These are phyloP conservation scores for Westerdykella sp. DNA, from an alignment of 2,329 filamentous ascomycete species.

Conservation along the genomic window DNA sequence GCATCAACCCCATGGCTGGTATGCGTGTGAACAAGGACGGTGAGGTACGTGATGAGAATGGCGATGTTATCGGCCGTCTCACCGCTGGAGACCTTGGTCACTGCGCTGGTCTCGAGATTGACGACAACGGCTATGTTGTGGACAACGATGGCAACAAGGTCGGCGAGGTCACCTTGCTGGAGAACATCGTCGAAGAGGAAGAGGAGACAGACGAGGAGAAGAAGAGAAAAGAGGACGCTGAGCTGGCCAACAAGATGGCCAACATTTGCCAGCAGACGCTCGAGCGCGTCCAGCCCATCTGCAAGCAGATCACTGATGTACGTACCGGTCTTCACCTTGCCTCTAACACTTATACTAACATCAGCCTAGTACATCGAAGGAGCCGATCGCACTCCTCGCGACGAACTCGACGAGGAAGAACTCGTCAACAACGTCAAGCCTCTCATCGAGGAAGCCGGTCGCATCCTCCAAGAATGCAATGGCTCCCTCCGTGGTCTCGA, in stretches of 20 bases:
- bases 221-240: slow-evolving; percentile 56
- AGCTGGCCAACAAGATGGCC: slow-evolving; percentile 72
- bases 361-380: slow-evolving; percentile 63
- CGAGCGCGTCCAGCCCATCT: slow-evolving; percentile 76
- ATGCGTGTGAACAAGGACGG: slow-evolving; percentile 50
- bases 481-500: slow-evolving; percentile 82
- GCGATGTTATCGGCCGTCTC: slow-evolving; percentile 45
- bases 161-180: slow-evolving; percentile 56
- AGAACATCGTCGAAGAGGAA: slow-evolving; percentile 54
- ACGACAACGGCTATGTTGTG: slow-evolving; percentile 48
- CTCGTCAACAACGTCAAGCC: slow-evolving; percentile 82
- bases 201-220: slow-evolving; percentile 44
- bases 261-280: slow-evolving; percentile 69
- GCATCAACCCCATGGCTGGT: slow-evolving; percentile 56
- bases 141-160: slow-evolving; percentile 57
- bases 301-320: slow-evolving; percentile 78
- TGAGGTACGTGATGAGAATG: slow-evolving; percentile 48
- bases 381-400: slow-evolving; percentile 73
- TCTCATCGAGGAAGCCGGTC: slow-evolving; percentile 77
- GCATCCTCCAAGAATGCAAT: slow-evolving; percentile 79
- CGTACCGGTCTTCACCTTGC: slow-evolving; percentile 19
- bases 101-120: slow-evolving; percentile 48
- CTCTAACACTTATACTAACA: slow-evolving; percentile 18
- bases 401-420: slow-evolving; percentile 84
- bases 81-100: slow-evolving; percentile 48